phyloP scores from a whole-genome alignment of 441 rosid genomes.

The Monsonia emarginata region DNA sequence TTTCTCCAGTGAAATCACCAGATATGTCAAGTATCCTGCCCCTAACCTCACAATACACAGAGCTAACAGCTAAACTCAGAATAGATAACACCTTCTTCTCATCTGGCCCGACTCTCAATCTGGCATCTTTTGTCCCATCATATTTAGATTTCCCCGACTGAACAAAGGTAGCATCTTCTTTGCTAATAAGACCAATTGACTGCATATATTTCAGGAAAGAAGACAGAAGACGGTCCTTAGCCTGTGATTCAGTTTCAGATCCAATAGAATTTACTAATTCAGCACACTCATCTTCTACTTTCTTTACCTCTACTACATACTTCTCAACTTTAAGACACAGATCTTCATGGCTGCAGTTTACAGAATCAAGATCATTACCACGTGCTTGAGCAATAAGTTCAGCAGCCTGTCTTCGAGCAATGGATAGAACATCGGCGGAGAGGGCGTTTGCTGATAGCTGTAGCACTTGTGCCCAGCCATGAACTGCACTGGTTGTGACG shows the following conservation, averaged over 20 bases:
- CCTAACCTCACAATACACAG: constrained; percentile 58
- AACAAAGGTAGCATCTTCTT: constrained; percentile 35
- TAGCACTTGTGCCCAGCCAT: constrained; percentile 81
- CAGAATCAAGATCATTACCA: constrained; percentile 50
- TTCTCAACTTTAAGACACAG: constrained; percentile 57
- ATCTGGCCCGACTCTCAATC: constrained; percentile 32
- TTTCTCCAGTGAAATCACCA: constrained; percentile 33
- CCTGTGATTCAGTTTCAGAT: constrained; percentile 60
- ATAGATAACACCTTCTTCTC: constrained; percentile 56
- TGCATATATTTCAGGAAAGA: constrained; percentile 68
- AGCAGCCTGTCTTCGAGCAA: constrained; percentile 76
- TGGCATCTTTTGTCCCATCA: constrained; percentile 33
- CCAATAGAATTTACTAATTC: constrained; percentile 62
- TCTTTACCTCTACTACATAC: constrained; percentile 57
- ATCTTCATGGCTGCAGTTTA: constrained; percentile 46
- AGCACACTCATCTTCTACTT: constrained; percentile 56
- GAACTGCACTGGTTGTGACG: constrained; percentile 65
- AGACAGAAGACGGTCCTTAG: constrained; percentile 70
- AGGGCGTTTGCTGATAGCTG: constrained; percentile 69
- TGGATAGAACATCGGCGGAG: constrained; percentile 62
- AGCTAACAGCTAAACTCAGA: constrained; percentile 48
- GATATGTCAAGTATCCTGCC: constrained; percentile 40
- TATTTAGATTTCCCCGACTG: constrained; percentile 30
- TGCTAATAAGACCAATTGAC: constrained; percentile 47
- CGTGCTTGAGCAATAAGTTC: constrained; percentile 51